Evolutionary conservation across 805 yeast species (phyloP), one percentile per base, ranked within the genome.

Genomic region (Zygosaccharomyces siamensis): DNA sequence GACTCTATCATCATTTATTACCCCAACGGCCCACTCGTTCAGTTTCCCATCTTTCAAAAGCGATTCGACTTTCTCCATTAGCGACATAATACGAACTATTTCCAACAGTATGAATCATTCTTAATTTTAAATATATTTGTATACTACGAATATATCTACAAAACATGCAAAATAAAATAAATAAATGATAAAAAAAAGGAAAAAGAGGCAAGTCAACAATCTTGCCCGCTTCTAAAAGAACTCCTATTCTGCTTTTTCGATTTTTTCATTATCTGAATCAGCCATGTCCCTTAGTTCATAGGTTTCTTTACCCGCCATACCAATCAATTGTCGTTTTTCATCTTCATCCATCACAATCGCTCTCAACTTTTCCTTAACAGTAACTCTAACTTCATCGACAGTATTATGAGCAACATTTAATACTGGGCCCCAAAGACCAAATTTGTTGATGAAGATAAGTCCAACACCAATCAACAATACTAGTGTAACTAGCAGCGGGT

Each of bases 401-500:
- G 85, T 78, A 16, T 83, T 74, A 48, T 77, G 75, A 4, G 70
- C 77, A 21, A 89, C 80, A 33, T 75, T 71, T 45, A 79, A 55
- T 8, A 90, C 82, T 0, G 97, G 96, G 5, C 84, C 84, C 71
- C 92, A 77, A 65, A 92, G 69, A 55, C 84, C 84, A 63, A 85
- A 73, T 48, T 75, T 77, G 62, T 86, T 84, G 50, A 89, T 75
- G 44, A 86, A 76, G 62, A 84, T 88, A 1, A 76, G 62, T 1
- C 79, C 84, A 0, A 86, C 87, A 1, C 77, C 77, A 1, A 75
- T 39, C 8, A 89, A 44, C 39, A 90, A 63, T 1, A 78, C 58
- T 43, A 89, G 64, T 5, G 86, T 73, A 55, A 90, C 81, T 57
- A 86, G 77, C n/a, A 92, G 59, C 45, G 99, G 97, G 63, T 87